Conservation (phyloP, 345 rosid species). For the Brassica rapa region DNA sequence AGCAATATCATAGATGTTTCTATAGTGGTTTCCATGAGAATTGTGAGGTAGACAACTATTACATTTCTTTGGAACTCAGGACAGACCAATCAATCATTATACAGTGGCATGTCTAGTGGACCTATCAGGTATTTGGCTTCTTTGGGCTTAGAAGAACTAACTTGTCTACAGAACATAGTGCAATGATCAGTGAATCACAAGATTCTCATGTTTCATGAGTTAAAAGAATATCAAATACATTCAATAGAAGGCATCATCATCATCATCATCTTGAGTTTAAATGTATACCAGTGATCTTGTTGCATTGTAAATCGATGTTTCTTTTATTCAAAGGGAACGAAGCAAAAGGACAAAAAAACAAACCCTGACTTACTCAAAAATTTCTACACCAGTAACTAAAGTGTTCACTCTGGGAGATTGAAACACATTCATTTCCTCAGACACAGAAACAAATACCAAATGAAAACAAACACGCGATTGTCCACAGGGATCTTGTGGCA, state of each 20-base stretch:
- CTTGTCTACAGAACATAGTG: neutral
- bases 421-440: neutral
- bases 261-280: neutral
- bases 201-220: neutral
- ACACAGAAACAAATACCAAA: slow-evolving; percentile 3
- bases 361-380: slow-evolving; percentile 10
- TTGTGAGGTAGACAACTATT: neutral
- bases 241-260: neutral
- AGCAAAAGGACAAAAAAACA: slow-evolving; percentile 1
- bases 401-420: neutral
- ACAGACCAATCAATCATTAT: neutral
- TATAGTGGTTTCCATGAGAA: neutral
- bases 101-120: neutral
- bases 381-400: slow-evolving; percentile 15
- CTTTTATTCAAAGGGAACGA: slow-evolving; percentile 6
- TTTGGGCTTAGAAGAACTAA: neutral
- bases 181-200: neutral
- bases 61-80: neutral
- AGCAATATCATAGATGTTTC: neutral
- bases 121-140: neutral
- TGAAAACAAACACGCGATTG: neutral
- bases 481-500: neutral
- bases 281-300: neutral
- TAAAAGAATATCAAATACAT: slow-evolving; percentile 22
- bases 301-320: neutral